Conservation (phyloP, 2,329 filamentous ascomycete genomes). For the Penicillium thymicola region DNA sequence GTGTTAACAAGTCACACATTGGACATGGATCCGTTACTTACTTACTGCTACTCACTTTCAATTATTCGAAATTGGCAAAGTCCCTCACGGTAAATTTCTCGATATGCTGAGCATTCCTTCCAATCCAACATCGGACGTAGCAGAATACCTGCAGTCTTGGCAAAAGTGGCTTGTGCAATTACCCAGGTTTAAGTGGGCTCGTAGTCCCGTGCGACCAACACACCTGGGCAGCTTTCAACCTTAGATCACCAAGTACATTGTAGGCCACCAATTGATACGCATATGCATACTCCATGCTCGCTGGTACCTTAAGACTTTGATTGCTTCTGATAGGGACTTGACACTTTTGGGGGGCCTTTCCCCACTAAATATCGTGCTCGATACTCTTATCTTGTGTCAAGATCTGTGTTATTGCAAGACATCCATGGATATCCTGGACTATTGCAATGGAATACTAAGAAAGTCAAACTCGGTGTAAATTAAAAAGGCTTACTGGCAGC, state of each 20-base stretch:
- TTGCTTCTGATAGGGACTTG: no score
- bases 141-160: conserved; percentile 11
- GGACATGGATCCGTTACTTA: neutral
- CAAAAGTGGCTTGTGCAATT: conserved; percentile 14
- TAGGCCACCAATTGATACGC: neutral
- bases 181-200: conserved; percentile 7
- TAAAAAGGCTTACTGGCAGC: no score
- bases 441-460: neutral
- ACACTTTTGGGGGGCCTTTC: neutral
- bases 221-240: neutral
- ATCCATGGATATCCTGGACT: neutral
- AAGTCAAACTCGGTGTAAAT: no score
- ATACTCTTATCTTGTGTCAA: neutral
- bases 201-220: conserved; percentile 25
- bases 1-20: neutral
- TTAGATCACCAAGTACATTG: neutral
- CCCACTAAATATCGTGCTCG: neutral
- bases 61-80: neutral
- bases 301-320: neutral
- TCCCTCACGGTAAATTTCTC: neutral
- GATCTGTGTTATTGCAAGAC: neutral
- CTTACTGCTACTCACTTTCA: neutral
- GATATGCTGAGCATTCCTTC: neutral
- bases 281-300: neutral
- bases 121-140: neutral